Percentiles rank a stretch among this genome's conserved stretches.
These are phyloP conservation scores for Penicillium palitans DNA, from an alignment of 2,329 filamentous ascomycete genomes.

Conservation along the genomic window DNA sequence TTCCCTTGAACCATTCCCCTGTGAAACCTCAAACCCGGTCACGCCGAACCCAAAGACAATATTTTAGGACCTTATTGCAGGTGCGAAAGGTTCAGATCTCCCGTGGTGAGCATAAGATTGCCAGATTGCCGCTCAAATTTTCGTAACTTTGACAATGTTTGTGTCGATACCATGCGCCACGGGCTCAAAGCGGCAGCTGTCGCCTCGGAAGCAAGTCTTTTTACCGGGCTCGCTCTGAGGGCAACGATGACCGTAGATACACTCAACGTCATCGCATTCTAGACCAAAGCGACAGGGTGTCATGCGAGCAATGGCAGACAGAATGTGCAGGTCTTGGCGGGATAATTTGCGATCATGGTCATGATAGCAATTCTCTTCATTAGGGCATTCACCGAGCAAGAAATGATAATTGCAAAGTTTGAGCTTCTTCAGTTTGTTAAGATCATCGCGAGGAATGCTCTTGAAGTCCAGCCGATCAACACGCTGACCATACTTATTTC, in stretches of 20 bases:
- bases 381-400: conserved; percentile 59
- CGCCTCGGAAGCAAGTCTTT: conserved; percentile 59
- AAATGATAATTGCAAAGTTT: conserved; percentile 65
- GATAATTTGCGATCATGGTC: conserved; percentile 57
- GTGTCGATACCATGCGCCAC: conserved; percentile 61
- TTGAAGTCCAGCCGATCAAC: conserved; percentile 55
- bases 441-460: conserved; percentile 56
- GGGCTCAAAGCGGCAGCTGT: conserved; percentile 58
- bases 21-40: conserved; percentile 8
- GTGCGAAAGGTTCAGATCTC: conserved; percentile 3
- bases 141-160: conserved; percentile 55
- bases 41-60: conserved; percentile 10
- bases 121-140: conserved; percentile 32
- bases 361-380: conserved; percentile 51
- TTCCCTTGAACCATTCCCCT: not conserved
- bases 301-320: conserved; percentile 62
- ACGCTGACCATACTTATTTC: conserved; percentile 61
- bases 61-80: conserved; percentile 3
- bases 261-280: conserved; percentile 59
- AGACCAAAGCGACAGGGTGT: conserved; percentile 61
- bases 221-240: conserved; percentile 54
- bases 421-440: conserved; percentile 61
- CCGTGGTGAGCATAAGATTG: not conserved
- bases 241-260: conserved; percentile 65
- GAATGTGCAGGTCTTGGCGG: conserved; percentile 54